Evolutionary conservation across 331 rosid genomes (phyloP).

Genomic region (Telfairia occidentalis): DNA sequence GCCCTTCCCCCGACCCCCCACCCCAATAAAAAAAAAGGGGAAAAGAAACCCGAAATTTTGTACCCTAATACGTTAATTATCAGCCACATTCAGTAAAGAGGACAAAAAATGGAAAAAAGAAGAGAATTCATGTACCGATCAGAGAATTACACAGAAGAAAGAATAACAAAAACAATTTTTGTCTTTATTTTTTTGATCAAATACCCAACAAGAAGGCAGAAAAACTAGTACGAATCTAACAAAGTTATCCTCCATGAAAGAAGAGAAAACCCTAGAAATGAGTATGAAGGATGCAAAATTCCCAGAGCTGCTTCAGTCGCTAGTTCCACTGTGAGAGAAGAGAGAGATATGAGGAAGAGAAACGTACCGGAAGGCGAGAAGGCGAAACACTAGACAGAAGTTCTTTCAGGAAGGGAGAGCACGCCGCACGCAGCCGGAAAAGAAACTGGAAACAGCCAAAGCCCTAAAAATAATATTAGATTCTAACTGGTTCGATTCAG

Average conservation of each 20-base stretch:
- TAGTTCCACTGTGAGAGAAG: slow-evolving; percentile 27
- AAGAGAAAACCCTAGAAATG: not conserved
- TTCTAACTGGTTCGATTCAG: too few relatives aligned
- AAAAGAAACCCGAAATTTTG: too few relatives aligned
- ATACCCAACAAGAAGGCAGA: not conserved
- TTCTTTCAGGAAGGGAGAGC: too few relatives aligned
- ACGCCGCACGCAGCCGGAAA: too few relatives aligned
- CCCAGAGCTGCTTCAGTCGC: slow-evolving; percentile 20
- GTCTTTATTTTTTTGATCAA: not conserved
- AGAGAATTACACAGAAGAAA: not conserved
- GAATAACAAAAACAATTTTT: not conserved
- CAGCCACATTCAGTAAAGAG: not conserved
- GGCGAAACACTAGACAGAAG: too few relatives aligned
- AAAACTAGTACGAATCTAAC: slow-evolving; percentile 2
- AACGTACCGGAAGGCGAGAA: too few relatives aligned
- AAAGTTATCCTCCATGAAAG: not conserved
- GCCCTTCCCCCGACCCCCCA: too few relatives aligned
- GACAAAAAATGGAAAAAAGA: not conserved
- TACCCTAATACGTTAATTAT: not conserved
- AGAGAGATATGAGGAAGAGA: too few relatives aligned
- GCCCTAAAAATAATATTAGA: too few relatives aligned
- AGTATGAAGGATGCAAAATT: slow-evolving; percentile 2
- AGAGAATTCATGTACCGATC: not conserved
- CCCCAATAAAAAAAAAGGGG: too few relatives aligned
- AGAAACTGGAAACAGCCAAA: too few relatives aligned